Conservation (phyloP, 768 basidiomycete genomes). For the Hygrophorus pudorinus region DNA sequence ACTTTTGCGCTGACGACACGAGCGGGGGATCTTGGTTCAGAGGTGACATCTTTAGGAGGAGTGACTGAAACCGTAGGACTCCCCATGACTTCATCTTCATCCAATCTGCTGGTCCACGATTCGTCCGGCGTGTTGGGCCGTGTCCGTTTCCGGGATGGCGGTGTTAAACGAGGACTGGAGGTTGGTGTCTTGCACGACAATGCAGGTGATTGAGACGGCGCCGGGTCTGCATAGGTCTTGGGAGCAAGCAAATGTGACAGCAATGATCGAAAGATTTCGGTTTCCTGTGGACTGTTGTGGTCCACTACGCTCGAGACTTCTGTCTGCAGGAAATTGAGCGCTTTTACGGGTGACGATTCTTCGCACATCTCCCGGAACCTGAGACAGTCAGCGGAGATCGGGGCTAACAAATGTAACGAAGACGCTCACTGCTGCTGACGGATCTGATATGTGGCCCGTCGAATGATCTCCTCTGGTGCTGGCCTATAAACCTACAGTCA, state of each 20-base stretch:
- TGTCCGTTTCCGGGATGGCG: constrained; percentile 36
- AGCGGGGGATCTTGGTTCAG: neutral
- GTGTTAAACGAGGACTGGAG: constrained; percentile 14
- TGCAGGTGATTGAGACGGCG: constrained; percentile 9
- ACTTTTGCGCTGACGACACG: constrained; percentile 10
- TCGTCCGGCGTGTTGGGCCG: constrained; percentile 32
- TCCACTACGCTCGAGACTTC: constrained; percentile 66
- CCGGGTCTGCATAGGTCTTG: constrained; percentile 13
- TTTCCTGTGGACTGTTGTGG: constrained; percentile 52
- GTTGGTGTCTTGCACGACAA: constrained; percentile 13
- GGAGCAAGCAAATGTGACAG: constrained; percentile 53
- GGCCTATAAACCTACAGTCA: constrained; percentile 30
- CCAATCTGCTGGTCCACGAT: constrained; percentile 33
- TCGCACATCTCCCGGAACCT: constrained; percentile 83
- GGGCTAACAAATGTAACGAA: no score
- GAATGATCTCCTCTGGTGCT: constrained; percentile 50
- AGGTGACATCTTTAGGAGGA: neutral
- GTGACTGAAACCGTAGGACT: constrained; percentile 6
- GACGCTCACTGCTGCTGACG: constrained; percentile 61
- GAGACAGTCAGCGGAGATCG: no score
- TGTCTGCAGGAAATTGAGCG: constrained; percentile 61
- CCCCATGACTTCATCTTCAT: constrained; percentile 22
- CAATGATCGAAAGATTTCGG: constrained; percentile 51
- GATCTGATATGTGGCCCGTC: constrained; percentile 52
- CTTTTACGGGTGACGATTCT: constrained; percentile 47